Percentiles rank a stretch among this genome's conserved stretches.
Conservation (phyloP, 176 grass and related monocot species). For the Avena insularis region DNA sequence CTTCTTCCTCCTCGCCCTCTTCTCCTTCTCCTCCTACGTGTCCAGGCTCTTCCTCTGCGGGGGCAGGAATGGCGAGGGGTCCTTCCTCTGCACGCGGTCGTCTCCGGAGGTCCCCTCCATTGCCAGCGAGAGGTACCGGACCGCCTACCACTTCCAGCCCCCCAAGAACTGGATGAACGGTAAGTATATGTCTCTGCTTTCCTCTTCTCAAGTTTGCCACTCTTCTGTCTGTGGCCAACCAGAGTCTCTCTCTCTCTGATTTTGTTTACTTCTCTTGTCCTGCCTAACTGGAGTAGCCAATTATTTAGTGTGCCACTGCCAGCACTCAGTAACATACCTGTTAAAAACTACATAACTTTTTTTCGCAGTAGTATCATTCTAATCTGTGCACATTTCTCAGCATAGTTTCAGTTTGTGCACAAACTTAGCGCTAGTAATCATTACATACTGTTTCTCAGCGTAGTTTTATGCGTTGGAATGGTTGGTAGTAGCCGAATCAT, state of each 20-base stretch:
- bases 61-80: slow-evolving; percentile 44
- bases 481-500: background rate
- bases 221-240: background rate
- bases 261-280: background rate
- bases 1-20: slow-evolving; percentile 47
- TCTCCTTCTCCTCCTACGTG: slow-evolving; percentile 34
- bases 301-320: no score
- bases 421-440: no score
- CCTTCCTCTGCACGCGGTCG: slow-evolving; percentile 57
- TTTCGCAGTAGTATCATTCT: background rate
- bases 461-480: background rate
- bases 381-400: background rate
- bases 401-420: background rate
- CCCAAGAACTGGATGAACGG: slow-evolving; percentile 82
- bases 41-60: background rate
- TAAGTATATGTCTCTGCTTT: slow-evolving; percentile 25
- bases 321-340: background rate
- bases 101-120: slow-evolving; percentile 50
- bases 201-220: background rate
- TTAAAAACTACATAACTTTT: background rate
- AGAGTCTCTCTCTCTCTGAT: background rate
- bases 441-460: no score
- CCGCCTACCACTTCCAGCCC: slow-evolving; percentile 78
- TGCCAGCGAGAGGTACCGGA: slow-evolving; percentile 62
- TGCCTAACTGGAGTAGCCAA: background rate